Base-by-base conservation (phyloP, 116 monocot species). In the Posidonia oceanica region DNA sequence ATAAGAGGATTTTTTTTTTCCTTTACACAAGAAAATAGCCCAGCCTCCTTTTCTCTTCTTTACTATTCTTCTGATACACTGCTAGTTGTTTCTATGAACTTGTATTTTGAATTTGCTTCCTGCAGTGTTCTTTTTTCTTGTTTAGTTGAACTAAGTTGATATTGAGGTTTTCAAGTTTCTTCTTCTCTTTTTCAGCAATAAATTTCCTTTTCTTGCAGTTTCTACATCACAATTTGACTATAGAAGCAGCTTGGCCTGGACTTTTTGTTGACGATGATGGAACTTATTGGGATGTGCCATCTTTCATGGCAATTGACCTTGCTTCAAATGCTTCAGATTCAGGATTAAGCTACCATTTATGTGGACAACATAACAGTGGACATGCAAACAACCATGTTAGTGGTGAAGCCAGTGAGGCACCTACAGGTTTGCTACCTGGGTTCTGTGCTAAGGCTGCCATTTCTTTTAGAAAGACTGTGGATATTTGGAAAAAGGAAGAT, bases 281-380 rank as follows among this genome's bases (percentile, higher is more conserved):
- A 22, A 71, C 69, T 54, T 89, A 96, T 55, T 96, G 91, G 91
- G 91, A 96, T 79, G 86, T 91, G 4, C 96, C 91, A 54, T 69
- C 88, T 37, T 88, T 82, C 60, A 72, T 96, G 72, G 71, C 76
- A 59, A 22, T 87, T 68, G 96, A 96, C 78, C 83, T 96, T 70
- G 77, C 88, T 69, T 91, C 91, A 64, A 65, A 83, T 68, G 13
- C 75, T 51, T 78, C 81, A 38, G 71, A 17, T 80, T 88, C 91
- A 66, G 85, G 85, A 7, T 55, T 80, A 67, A 86, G 80, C 52
- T 96, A 91, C 68, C 96, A 89, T 75, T 65, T 96, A 56, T 83
- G 83, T 60, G 71, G 89, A 70, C 96, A 91, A 55, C 91, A 96
- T 37, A 91, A 86, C 41, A 91, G 83, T 44, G 96, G 96, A n/a